Evolutionary conservation across 495 filamentous ascomycete genomes (phyloP), one percentile per base, ranked within the genome.

Genomic region (Podospora pseudopauciseta): DNA sequence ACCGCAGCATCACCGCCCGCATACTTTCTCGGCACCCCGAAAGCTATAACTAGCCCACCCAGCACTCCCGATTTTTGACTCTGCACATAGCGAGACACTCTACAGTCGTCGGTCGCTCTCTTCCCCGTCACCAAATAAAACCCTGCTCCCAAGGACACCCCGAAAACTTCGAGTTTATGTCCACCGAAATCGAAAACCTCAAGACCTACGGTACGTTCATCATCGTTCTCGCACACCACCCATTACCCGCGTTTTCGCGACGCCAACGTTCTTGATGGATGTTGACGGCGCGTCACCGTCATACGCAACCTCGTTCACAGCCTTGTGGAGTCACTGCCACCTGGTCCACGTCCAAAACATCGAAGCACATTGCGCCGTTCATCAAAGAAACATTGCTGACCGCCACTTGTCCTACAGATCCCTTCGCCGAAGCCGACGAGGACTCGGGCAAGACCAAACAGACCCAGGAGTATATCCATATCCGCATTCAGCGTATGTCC

Each of bases 401-500:
- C 30, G 61, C 61, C 15, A 58, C 18, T n/a, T 32, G 5, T 32
- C 4, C 5, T 15, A 49, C 80, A 97, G 94, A 99, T 91, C 95
- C 95, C 91, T 99, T 99, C 94, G 95, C 95, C 90, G 95, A 99
- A 92, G 96, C 94, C 90, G 95, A 98, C 92, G 94, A 97, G 88
- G 93, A 95, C 83, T 92, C 91, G 81, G 93, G 93, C 84, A 90
- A 95, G 82, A 90, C 88, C 80, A 91, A 96, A 86, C 91, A 92
- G 82, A 72, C 81, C 54, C 92, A 97, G 82, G 96, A 97, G 83
- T 97, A 98, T 80, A 97, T 98, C 84, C 96, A 98, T 85, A 99
- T 99, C 80, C 93, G 95, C 82, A 98, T 99, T 81, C 95, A 99
- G 83, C 95, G 95, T 98, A 89, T 76, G 93, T 27, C 15, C 54